Conservation (phyloP, 148 eudicot species). For the Rhododendron ovatum region DNA sequence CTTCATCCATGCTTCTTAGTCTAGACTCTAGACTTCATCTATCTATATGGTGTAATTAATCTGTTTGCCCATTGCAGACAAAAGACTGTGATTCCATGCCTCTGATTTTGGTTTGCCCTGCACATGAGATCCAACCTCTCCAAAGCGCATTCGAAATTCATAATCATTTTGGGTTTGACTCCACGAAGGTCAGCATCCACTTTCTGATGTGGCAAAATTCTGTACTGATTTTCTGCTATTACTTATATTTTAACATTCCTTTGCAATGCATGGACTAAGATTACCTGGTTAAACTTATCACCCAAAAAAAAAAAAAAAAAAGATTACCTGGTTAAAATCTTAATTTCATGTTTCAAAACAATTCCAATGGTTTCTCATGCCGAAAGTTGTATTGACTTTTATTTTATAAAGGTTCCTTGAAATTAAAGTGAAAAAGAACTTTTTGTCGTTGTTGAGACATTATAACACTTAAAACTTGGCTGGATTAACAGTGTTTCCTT, state of each 20-base stretch:
- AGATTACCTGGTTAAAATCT: neutral
- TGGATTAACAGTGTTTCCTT: neutral
- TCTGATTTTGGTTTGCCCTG: slow-evolving; percentile 55
- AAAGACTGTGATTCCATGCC: slow-evolving; percentile 60
- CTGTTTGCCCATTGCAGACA: slow-evolving; percentile 39
- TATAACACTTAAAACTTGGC: neutral
- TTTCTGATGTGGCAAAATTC: neutral
- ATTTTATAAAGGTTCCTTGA: neutral
- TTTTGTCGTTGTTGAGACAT: neutral
- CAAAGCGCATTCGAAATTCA: slow-evolving; percentile 51
- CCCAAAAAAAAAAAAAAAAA: too few species aligned
- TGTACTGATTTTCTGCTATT: neutral
- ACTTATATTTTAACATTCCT: neutral
- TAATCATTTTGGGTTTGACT: slow-evolving; percentile 58
- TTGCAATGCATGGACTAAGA: neutral
- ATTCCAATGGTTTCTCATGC: neutral
- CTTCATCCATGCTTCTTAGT: neutral
- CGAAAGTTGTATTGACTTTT: neutral
- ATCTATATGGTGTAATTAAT: slow-evolving; percentile 12
- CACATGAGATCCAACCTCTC: slow-evolving; percentile 37
- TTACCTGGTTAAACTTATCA: neutral
- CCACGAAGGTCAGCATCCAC: slow-evolving; percentile 52
- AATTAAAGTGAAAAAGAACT: neutral
- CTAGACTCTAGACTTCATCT: neutral
- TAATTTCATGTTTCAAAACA: neutral